These are phyloP conservation scores for Debaryomyces subglobosus DNA, from an alignment of 1,139 yeast species.

Conservation along the genomic window DNA sequence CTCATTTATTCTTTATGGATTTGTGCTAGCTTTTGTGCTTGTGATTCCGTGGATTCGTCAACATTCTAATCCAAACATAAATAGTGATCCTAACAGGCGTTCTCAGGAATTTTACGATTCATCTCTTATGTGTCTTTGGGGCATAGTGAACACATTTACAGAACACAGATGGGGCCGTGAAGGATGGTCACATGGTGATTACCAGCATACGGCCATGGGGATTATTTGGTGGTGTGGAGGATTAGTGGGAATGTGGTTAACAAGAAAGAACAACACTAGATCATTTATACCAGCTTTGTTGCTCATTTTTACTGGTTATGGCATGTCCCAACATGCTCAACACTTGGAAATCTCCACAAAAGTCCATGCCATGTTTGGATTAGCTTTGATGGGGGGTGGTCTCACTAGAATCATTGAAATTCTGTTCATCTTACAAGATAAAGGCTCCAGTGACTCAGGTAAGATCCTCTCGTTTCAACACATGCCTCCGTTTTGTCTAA, in stretches of 20 bases:
- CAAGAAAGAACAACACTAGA: conserved; percentile 59
- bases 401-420: conserved; percentile 74
- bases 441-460: conserved; percentile 48
- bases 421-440: conserved; percentile 64
- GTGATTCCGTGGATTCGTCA: conserved; percentile 69
- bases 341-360: conserved; percentile 74
- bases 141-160: conserved; percentile 89
- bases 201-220: conserved; percentile 95
- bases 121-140: conserved; percentile 81
- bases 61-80: conserved; percentile 20
- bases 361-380: conserved; percentile 85
- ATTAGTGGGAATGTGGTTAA: conserved; percentile 73
- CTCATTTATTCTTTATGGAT: conserved; percentile 80
- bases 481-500: conserved; percentile 76
- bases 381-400: conserved; percentile 80
- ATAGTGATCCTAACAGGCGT: conserved; percentile 39
- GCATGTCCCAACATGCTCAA: conserved; percentile 90
- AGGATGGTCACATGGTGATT: conserved; percentile 87
- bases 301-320: conserved; percentile 86
- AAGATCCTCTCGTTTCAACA: conserved; percentile 74
- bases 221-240: conserved; percentile 97
- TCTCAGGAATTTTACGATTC: conserved; percentile 91
- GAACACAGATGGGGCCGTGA: conserved; percentile 94
- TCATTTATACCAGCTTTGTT: conserved; percentile 80
- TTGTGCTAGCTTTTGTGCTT: conserved; percentile 64